Evolutionary conservation across 75 land plant species (phyloP).

Genomic region (Larix kaempferi): DNA sequence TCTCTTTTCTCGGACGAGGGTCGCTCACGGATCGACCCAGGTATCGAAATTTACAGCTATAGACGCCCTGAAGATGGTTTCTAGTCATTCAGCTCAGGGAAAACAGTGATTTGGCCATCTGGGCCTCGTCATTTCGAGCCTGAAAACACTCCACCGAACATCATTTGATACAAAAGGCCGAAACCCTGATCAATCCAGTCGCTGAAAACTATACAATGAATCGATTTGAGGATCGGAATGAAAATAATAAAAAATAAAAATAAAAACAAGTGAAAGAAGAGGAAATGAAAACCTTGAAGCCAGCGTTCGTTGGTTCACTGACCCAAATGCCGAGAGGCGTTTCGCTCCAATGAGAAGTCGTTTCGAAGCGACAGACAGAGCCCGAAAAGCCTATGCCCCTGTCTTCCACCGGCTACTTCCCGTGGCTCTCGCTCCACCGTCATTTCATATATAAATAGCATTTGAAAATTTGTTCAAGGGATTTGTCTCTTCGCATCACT

Average conservation of each 20-base stretch:
- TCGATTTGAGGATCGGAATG: background rate
- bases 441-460: background rate
- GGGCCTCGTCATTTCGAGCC: background rate
- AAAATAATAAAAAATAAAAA: background rate
- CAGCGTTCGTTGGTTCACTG: no score
- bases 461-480: no score
- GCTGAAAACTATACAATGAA: background rate
- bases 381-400: no score
- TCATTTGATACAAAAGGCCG: background rate
- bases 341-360: no score
- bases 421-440: background rate
- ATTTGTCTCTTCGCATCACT: no score
- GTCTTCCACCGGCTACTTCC: constrained; percentile 2
- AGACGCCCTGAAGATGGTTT: no score
- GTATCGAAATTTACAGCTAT: no score
- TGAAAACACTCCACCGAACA: background rate
- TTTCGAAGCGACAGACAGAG: no score
- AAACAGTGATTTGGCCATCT: background rate
- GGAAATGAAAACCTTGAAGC: background rate
- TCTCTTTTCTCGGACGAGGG: no score
- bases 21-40: no score
- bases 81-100: no score
- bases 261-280: background rate
- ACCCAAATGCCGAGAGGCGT: no score
- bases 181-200: background rate